phyloP scores from a whole-genome alignment of 345 rosid genomes.

The Streptanthus diversifolius region DNA sequence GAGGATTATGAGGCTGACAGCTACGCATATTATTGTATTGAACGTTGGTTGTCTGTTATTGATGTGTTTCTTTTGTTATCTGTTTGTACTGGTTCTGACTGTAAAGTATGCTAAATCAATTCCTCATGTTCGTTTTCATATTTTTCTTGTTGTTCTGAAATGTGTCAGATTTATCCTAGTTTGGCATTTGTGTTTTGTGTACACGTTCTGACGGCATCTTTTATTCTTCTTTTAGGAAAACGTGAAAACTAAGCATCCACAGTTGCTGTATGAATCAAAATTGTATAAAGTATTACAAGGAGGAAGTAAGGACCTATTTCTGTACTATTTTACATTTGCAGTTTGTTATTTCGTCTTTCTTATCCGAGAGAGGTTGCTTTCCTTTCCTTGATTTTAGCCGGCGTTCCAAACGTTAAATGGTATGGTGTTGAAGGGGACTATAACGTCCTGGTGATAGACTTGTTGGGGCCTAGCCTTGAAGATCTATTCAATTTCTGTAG shows the following conservation, averaged over 20 bases:
- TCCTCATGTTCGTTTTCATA: constrained; percentile 1
- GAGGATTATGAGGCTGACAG: constrained; percentile 25
- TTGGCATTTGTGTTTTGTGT: background rate
- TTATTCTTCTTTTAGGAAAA: constrained; percentile 57
- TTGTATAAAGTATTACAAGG: constrained; percentile 86
- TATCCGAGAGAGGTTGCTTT: constrained; percentile 18
- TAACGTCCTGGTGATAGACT: constrained; percentile 80
- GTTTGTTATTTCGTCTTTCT: constrained; percentile 15
- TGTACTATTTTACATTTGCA: constrained; percentile 11
- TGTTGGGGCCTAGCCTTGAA: constrained; percentile 92
- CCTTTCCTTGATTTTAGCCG: constrained; percentile 49
- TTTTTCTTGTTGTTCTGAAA: background rate
- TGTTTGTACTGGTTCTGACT: constrained; percentile 17
- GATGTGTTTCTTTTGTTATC: background rate
- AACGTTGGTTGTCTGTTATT: constrained; percentile 1
- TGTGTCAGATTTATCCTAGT: background rate
- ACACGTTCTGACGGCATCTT: constrained; percentile 10
- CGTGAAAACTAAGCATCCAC: constrained; percentile 94
- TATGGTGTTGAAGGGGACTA: constrained; percentile 85
- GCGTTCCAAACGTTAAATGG: constrained; percentile 81
- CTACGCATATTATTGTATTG: constrained; percentile 18
- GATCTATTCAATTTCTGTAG: constrained; percentile 86
- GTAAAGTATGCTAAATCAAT: constrained; percentile 1
- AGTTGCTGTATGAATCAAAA: constrained; percentile 86
- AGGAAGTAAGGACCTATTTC: constrained; percentile 61